Conservation (phyloP, 2,329 filamentous ascomycete species). For the Hymenoscyphus scutula region DNA sequence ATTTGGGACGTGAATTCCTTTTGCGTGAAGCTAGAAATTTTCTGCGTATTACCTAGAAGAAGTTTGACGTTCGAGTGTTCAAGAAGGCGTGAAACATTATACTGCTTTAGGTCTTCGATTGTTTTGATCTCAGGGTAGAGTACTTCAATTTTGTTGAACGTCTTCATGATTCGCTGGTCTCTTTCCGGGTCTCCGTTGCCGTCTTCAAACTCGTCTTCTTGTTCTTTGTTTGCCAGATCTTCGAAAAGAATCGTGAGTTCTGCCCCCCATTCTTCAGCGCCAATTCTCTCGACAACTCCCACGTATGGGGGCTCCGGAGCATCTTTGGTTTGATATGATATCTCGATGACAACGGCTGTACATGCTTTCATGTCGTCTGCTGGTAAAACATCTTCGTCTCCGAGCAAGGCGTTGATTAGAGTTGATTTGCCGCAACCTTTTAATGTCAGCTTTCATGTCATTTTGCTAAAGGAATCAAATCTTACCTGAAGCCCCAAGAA, state of each 20-base stretch:
- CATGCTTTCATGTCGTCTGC: slow-evolving; percentile 16
- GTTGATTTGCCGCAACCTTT: slow-evolving; percentile 59
- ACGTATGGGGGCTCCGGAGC: slow-evolving; percentile 3
- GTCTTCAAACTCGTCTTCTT: slow-evolving; percentile 21
- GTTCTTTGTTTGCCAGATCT: slow-evolving; percentile 12
- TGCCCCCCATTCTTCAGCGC: slow-evolving; percentile 16
- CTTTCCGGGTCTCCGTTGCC: slow-evolving; percentile 33
- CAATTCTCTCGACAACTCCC: slow-evolving; percentile 16
- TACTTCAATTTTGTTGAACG: slow-evolving; percentile 43
- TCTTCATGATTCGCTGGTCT: slow-evolving; percentile 33
- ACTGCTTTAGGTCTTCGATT: slow-evolving; percentile 33
- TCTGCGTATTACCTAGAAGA: slow-evolving; percentile 15
- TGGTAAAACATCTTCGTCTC: slow-evolving; percentile 16
- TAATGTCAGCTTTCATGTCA: background rate
- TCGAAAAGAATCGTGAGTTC: slow-evolving; percentile 21
- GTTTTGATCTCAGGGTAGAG: slow-evolving; percentile 41
- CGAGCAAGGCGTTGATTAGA: slow-evolving; percentile 54
- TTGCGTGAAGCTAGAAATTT: background rate
- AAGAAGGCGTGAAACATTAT: slow-evolving; percentile 16
- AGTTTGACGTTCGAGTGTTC: slow-evolving; percentile 13
- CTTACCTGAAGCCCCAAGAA: slow-evolving; percentile 55
- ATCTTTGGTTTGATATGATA: slow-evolving; percentile 21
- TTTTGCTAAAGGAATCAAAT: background rate
- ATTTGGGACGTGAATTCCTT: slow-evolving; percentile 16
- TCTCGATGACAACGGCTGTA: slow-evolving; percentile 23